Percentiles rank a stretch among this genome's conserved stretches.
Evolutionary conservation across 2,329 filamentous ascomycete genomes (phyloP).

Genomic region (Cryphonectria carpinicola): DNA sequence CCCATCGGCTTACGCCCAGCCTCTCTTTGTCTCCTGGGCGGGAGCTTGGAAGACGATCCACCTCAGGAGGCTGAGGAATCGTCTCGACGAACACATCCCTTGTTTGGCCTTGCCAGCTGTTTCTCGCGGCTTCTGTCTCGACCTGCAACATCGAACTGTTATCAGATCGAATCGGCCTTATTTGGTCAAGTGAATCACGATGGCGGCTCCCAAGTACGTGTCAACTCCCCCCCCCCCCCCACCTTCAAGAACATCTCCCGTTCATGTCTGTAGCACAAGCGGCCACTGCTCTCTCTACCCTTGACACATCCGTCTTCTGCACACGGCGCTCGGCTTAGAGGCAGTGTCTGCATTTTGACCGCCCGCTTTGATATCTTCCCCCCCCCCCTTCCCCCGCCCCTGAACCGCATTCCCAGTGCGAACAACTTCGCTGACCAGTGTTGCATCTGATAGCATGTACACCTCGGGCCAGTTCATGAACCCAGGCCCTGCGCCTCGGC

Average conservation of each 20-base stretch:
- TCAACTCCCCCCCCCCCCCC: too few relatives aligned
- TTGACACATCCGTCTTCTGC: background rate
- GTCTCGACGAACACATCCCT: background rate
- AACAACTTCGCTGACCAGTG: slow-evolving; percentile 22
- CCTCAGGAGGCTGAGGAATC: slow-evolving; percentile 2
- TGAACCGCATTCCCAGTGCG: slow-evolving; percentile 11
- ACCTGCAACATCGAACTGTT: background rate
- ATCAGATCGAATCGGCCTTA: background rate
- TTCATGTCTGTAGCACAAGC: slow-evolving; percentile 3
- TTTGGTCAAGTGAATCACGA: slow-evolving; percentile 8
- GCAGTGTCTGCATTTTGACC: slow-evolving; percentile 14
- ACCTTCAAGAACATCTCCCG: background rate
- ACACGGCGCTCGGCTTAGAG: slow-evolving; percentile 1
- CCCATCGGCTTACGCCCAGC: background rate
- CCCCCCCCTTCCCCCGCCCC: background rate
- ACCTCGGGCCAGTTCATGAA: slow-evolving; percentile 84
- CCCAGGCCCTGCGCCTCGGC: slow-evolving; percentile 89
- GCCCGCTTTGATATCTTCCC: slow-evolving; percentile 4
- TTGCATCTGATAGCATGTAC: slow-evolving; percentile 53
- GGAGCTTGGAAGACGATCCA: background rate
- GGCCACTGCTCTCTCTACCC: background rate
- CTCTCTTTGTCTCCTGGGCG: slow-evolving; percentile 5
- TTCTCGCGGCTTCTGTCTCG: slow-evolving; percentile 3
- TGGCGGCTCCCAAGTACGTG: slow-evolving; percentile 22
- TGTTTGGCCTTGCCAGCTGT: background rate